These are phyloP conservation scores for Diaporthe australafricana DNA, from an alignment of 2,329 filamentous ascomycete species.

Conservation along the genomic window DNA sequence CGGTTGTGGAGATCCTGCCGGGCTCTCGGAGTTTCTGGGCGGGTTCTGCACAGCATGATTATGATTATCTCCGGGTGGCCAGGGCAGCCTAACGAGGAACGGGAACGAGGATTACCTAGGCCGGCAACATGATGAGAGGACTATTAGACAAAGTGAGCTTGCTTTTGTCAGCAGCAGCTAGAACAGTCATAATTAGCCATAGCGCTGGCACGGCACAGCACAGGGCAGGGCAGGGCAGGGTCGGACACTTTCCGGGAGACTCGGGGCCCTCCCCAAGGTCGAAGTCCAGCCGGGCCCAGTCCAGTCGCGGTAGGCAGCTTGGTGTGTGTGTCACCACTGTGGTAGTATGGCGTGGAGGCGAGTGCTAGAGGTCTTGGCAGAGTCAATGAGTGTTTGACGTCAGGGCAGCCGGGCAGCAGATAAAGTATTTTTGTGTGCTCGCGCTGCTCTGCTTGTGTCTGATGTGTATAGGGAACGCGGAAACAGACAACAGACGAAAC, in stretches of 20 bases:
- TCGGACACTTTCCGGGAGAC: slow-evolving; percentile 25
- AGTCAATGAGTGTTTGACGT: slow-evolving; percentile 27
- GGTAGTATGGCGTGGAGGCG: slow-evolving; percentile 20
- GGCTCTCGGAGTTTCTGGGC: slow-evolving; percentile 23
- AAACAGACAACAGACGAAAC: slow-evolving; percentile 15
- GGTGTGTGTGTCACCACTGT: slow-evolving; percentile 12
- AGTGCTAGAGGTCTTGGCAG: slow-evolving; percentile 27
- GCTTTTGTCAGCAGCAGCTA: slow-evolving; percentile 10
- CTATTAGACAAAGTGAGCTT: neutral
- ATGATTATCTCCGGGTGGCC: neutral
- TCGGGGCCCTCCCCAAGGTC: slow-evolving; percentile 11
- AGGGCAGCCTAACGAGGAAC: neutral
- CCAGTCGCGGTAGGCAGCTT: neutral
- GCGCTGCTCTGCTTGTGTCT: neutral
- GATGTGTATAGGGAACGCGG: neutral
- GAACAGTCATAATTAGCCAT: neutral
- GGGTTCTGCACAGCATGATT: neutral
- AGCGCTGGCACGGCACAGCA: neutral
- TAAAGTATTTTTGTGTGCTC: neutral
- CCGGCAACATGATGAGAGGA: neutral
- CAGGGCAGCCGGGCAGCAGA: slow-evolving; percentile 4
- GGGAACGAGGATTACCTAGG: neutral
- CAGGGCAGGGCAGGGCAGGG: neutral
- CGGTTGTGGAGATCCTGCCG: slow-evolving; percentile 4
- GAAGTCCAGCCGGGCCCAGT: too few species aligned